Conservation (phyloP, 1,139 yeast genomes). For the Geotrichum bryndzae region DNA sequence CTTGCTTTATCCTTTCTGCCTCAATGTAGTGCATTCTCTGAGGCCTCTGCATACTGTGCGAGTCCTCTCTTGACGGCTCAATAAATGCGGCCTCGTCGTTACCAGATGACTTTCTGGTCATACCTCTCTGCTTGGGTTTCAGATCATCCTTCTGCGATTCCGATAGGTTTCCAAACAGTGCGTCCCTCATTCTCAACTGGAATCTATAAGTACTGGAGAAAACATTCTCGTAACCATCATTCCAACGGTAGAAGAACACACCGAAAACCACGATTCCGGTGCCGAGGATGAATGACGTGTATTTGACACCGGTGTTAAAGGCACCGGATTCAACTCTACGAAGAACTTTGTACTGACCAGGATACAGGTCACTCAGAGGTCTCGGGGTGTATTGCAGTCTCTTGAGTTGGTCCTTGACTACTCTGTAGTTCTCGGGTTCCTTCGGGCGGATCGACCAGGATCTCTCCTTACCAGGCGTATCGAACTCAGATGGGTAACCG, state of each 20-base stretch:
- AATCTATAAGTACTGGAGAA: constrained; percentile 62
- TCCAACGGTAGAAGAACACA: constrained; percentile 75
- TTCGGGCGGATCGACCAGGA: constrained; percentile 57
- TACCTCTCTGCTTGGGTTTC: constrained; percentile 38
- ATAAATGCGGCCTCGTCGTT: constrained; percentile 28
- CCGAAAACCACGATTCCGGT: constrained; percentile 35
- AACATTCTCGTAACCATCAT: constrained; percentile 73
- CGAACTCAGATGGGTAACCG: constrained; percentile 77
- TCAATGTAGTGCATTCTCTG: constrained; percentile 66
- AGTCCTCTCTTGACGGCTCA: constrained; percentile 37
- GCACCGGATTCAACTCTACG: constrained; percentile 51
- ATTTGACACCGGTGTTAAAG: constrained; percentile 44
- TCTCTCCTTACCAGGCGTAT: constrained; percentile 35
- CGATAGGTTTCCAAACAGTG: constrained; percentile 46
- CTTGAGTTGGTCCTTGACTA: constrained; percentile 68
- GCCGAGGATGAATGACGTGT: constrained; percentile 26
- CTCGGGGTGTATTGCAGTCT: constrained; percentile 71
- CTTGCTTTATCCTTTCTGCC: constrained; percentile 66
- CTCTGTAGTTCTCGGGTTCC: constrained; percentile 62
- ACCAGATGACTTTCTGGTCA: constrained; percentile 20
- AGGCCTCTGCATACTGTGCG: constrained; percentile 56
- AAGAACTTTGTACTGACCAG: constrained; percentile 73
- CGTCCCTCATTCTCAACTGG: constrained; percentile 52
- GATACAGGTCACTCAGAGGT: constrained; percentile 66
- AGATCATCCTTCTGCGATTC: constrained; percentile 62